phyloP scores from a whole-genome alignment of 768 basidiomycete genomes.

The Cyathus striatus region DNA sequence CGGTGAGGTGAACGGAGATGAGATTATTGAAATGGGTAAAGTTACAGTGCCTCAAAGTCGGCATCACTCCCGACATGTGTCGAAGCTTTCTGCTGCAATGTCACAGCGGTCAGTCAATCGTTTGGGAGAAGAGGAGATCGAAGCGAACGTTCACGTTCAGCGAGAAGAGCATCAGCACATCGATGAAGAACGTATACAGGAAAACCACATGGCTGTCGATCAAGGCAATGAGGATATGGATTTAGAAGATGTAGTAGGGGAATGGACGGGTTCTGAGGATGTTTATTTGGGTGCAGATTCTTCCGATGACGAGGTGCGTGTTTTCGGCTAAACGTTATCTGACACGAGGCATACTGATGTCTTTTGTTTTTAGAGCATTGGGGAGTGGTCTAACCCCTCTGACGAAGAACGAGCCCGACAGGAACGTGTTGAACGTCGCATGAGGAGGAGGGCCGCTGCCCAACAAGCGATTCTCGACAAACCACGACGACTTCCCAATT shows the following conservation, averaged over 20 bases:
- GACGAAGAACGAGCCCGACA: conserved; percentile 83
- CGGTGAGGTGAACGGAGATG: conserved; percentile 27
- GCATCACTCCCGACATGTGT: conserved; percentile 66
- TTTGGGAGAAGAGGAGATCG: conserved; percentile 30
- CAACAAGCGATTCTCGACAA: conserved; percentile 52
- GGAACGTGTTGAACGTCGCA: conserved; percentile 56
- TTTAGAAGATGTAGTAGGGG: conserved; percentile 39
- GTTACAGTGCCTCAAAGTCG: conserved; percentile 43
- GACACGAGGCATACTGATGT: conserved; percentile 6
- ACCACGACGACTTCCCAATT: conserved; percentile 72
- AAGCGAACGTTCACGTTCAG: not conserved
- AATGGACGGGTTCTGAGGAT: conserved; percentile 86
- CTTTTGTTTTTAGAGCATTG: conserved; percentile 63
- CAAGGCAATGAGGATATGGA: conserved; percentile 20
- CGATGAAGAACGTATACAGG: conserved; percentile 34
- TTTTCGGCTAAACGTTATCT: conserved; percentile 8
- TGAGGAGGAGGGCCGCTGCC: conserved; percentile 42
- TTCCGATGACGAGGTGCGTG: conserved; percentile 67
- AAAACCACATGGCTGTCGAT: conserved; percentile 28
- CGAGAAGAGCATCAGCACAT: conserved; percentile 14
- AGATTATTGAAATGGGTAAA: conserved; percentile 23
- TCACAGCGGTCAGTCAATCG: conserved; percentile 62
- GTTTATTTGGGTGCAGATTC: conserved; percentile 38
- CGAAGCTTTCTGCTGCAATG: conserved; percentile 60
- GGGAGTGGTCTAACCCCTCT: conserved; percentile 88